Evolutionary conservation across 805 yeast genomes (phyloP).

Genomic region (Candida argentea): DNA sequence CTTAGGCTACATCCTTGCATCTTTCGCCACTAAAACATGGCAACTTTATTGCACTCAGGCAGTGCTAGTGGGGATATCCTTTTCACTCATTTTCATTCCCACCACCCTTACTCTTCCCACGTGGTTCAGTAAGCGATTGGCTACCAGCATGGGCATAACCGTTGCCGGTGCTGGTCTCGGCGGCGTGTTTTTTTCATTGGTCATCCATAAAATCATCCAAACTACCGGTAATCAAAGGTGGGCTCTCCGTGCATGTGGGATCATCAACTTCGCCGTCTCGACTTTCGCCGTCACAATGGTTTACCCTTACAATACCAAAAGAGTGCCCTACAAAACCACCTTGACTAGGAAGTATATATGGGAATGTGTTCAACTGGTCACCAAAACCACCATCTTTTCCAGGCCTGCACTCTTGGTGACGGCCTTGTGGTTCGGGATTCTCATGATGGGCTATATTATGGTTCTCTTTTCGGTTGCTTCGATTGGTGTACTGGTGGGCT

Average conservation of each 20-base stretch:
- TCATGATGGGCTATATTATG: constrained; percentile 27
- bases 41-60: constrained; percentile 47
- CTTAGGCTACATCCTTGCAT: constrained; percentile 39
- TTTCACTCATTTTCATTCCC: constrained; percentile 33
- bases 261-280: constrained; percentile 21
- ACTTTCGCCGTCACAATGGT: constrained; percentile 32
- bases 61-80: constrained; percentile 37
- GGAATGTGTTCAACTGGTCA: constrained; percentile 21
- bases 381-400: constrained; percentile 20
- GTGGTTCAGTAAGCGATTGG: constrained; percentile 37
- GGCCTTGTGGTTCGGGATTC: constrained; percentile 26
- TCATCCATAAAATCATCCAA: constrained; percentile 28
- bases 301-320: constrained; percentile 32
- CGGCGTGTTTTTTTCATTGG: constrained; percentile 39
- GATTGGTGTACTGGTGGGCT: constrained; percentile 35
- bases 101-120: constrained; percentile 35
- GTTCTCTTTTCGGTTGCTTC: constrained; percentile 28
- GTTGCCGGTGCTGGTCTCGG: constrained; percentile 43
- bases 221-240: constrained; percentile 33
- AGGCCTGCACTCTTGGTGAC: constrained; percentile 13
- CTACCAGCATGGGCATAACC: constrained; percentile 39
- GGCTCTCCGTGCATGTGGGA: constrained; percentile 33
- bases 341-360: constrained; percentile 10
- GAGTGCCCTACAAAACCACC: constrained; percentile 14
- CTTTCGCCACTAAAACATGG: constrained; percentile 40